Conservation (phyloP, 768 basidiomycete genomes). For the Tulasnella sp. region DNA sequence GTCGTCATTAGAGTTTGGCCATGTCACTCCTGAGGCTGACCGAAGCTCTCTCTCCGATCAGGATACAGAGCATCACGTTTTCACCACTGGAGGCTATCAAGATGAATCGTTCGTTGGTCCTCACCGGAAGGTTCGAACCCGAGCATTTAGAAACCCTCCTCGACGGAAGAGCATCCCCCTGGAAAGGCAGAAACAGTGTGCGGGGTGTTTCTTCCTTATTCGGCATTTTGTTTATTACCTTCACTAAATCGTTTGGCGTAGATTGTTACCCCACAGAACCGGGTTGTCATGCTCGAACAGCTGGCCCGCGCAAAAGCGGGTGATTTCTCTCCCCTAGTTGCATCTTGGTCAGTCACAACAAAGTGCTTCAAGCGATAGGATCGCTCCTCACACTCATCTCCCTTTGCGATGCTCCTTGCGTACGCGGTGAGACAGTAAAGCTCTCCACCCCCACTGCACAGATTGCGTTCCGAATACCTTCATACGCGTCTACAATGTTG, state of each 20-base stretch:
- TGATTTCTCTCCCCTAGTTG: neutral
- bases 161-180: slow-evolving; percentile 37
- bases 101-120: slow-evolving; percentile 51
- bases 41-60: neutral
- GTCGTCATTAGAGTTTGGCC: neutral
- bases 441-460: slow-evolving; percentile 1
- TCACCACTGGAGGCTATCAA: slow-evolving; percentile 27
- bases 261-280: slow-evolving; percentile 8
- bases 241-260: neutral
- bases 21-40: too few species aligned
- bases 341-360: slow-evolving; percentile 1
- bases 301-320: neutral
- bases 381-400: too few species aligned
- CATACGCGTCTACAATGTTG: slow-evolving; percentile 1
- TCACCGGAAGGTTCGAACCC: slow-evolving; percentile 44
- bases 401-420: too few species aligned
- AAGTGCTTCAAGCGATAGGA: neutral
- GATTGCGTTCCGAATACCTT: slow-evolving; percentile 7
- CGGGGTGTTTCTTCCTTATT: neutral
- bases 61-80: slow-evolving; percentile 12
- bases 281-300: neutral
- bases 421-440: neutral
- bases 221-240: neutral
- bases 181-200: slow-evolving; percentile 5
- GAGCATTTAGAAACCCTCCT: slow-evolving; percentile 10